phyloP scores from a whole-genome alignment of 192 early-diverging fungal genomes.

The Cladochytrium replicatum region DNA sequence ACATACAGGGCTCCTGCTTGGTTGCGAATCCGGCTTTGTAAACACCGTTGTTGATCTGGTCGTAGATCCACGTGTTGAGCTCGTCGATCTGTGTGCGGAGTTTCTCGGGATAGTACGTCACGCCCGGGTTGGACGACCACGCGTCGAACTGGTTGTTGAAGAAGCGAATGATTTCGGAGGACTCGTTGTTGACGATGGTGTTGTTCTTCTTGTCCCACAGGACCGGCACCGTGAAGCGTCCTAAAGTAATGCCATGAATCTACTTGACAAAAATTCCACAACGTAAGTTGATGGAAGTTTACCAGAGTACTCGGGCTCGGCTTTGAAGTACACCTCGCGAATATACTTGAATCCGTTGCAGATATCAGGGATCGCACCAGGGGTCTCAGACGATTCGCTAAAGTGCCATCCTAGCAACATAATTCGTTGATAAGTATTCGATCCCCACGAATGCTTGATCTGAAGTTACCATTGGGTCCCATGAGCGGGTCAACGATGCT shows the following conservation, averaged over 20 bases:
- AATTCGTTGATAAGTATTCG: too few species aligned
- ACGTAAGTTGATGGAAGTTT: neutral
- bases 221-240: conserved; percentile 93
- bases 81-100: conserved; percentile 70
- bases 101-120: conserved; percentile 73
- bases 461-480: too few species aligned
- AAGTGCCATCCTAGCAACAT: conserved; percentile 88
- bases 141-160: conserved; percentile 24
- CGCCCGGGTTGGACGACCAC: conserved; percentile 26
- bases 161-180: conserved; percentile 81
- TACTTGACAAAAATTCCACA: conserved; percentile 30
- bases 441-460: too few species aligned
- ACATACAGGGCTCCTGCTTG: too few species aligned
- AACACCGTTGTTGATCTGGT: conserved; percentile 80
- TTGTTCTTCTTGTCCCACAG: conserved; percentile 90
- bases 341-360: conserved; percentile 66
- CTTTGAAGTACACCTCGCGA: conserved; percentile 87
- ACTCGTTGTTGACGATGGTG: conserved; percentile 94
- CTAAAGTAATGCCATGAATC: too few species aligned
- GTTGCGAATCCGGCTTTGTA: conserved; percentile 92
- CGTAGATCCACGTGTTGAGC: conserved; percentile 86
- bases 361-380: conserved; percentile 67
- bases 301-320: conserved; percentile 55
- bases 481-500: conserved; percentile 78
- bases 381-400: conserved; percentile 54